Evolutionary conservation across 2,329 filamentous ascomycete genomes (phyloP).

Genomic region (Clarireedia hainanense): DNA sequence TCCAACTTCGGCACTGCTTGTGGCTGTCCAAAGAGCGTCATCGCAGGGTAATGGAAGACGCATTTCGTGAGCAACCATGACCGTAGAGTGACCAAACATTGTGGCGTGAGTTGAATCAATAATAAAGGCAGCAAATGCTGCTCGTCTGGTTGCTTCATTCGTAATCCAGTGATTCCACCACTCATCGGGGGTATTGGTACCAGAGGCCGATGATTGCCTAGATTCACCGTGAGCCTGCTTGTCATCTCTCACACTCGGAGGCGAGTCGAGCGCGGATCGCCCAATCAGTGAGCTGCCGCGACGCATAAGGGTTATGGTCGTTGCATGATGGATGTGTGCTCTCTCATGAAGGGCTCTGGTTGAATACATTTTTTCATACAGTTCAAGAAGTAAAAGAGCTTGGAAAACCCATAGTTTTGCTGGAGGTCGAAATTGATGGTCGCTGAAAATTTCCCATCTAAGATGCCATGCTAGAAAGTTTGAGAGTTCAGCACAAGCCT

Average conservation of each 20-base stretch:
- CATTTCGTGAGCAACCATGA: conserved; percentile 97
- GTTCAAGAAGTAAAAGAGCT: conserved; percentile 75
- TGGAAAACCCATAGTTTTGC: conserved; percentile 97
- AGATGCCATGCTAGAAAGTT: conserved; percentile 89
- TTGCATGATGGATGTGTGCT: conserved; percentile 94
- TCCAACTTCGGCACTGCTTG: conserved; percentile 77
- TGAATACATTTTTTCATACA: conserved; percentile 98
- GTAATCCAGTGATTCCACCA: conserved; percentile 97
- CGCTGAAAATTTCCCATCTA: conserved; percentile 91
- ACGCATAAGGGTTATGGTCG: conserved; percentile 90
- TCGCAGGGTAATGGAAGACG: conserved; percentile 85
- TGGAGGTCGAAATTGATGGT: conserved; percentile 79
- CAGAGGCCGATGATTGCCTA: conserved; percentile 54
- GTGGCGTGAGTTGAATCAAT: conserved; percentile 94
- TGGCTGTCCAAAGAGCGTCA: conserved; percentile 85
- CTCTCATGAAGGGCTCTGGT: conserved; percentile 86
- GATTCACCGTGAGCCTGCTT: conserved; percentile 41
- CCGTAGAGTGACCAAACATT: conserved; percentile 95
- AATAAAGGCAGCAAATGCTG: conserved; percentile 88
- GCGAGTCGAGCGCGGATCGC: conserved; percentile 75
- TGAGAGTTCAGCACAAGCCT: conserved; percentile 72
- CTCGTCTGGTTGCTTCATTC: conserved; percentile 81
- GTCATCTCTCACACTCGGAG: conserved; percentile 55
- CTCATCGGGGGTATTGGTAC: conserved; percentile 68
- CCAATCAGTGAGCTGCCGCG: conserved; percentile 86